A percentile compares a stretch with the other conserved stretches of the same genome.
These are phyloP conservation scores for Diplodia scrobiculata DNA, from an alignment of 2,329 filamentous ascomycete species.

Conservation along the genomic window DNA sequence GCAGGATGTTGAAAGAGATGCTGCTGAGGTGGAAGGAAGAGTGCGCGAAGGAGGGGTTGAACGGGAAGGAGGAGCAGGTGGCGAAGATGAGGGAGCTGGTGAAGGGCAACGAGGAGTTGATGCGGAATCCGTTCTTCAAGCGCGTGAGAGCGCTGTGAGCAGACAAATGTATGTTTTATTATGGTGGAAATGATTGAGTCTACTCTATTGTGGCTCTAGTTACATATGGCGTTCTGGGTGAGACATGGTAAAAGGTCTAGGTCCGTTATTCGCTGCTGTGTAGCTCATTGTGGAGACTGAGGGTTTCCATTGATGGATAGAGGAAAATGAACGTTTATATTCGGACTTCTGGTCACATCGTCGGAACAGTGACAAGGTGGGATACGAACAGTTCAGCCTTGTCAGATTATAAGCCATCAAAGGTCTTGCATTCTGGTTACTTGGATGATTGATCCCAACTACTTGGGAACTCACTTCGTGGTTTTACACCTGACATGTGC, in stretches of 20 bases:
- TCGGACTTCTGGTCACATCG: no score
- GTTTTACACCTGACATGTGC: no score
- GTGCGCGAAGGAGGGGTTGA: conserved; percentile 61
- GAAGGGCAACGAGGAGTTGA: conserved; percentile 66
- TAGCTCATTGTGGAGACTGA: background rate
- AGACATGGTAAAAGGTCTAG: background rate
- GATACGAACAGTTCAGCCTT: no score
- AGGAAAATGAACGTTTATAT: no score
- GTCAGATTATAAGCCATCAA: no score
- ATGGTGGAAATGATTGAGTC: background rate
- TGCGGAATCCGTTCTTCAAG: conserved; percentile 69
- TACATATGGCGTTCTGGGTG: background rate
- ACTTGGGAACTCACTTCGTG: no score
- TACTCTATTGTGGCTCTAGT: background rate
- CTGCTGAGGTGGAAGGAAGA: conserved; percentile 81
- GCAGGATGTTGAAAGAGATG: conserved; percentile 78
- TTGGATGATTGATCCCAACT: no score
- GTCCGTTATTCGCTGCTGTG: background rate
- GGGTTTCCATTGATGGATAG: background rate
- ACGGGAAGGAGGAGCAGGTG: conserved; percentile 71
- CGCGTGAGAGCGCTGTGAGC: conserved; percentile 52
- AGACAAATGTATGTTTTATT: background rate
- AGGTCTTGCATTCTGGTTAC: no score
- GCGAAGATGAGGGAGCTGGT: conserved; percentile 78
- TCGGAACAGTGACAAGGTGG: no score